A percentile compares a stretch with the other conserved stretches of the same genome.
These are phyloP conservation scores for Pseudopyrenochaeta lycopersici DNA, from an alignment of 2,329 filamentous ascomycete species.

Conservation along the genomic window DNA sequence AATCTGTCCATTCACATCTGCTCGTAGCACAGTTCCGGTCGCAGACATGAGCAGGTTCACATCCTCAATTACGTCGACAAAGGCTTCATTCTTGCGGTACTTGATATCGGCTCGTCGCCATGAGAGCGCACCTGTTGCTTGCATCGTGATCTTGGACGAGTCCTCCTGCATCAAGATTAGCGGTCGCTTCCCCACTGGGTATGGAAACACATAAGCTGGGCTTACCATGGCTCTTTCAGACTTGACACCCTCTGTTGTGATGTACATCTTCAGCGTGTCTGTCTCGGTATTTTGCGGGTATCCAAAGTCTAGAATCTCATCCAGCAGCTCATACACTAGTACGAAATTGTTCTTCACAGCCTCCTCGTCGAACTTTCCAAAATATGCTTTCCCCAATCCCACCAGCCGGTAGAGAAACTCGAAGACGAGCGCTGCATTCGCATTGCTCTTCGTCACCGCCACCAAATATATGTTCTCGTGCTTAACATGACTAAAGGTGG, in stretches of 20 bases:
- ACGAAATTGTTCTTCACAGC: slow-evolving; percentile 99
- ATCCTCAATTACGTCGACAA: slow-evolving; percentile 98
- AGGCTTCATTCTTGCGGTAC: slow-evolving; percentile 99
- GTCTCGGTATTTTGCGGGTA: slow-evolving; percentile 99
- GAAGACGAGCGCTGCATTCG: slow-evolving; percentile 96
- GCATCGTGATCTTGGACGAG: slow-evolving; percentile 98
- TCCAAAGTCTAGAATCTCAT: slow-evolving; percentile 98
- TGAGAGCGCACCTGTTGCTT: slow-evolving; percentile 94
- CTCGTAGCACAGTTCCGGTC: slow-evolving; percentile 90
- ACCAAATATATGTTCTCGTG: slow-evolving; percentile 99
- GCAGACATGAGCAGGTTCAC: slow-evolving; percentile 99
- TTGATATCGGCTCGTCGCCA: slow-evolving; percentile 98
- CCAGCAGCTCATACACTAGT: slow-evolving; percentile 93
- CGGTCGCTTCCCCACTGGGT: not conserved
- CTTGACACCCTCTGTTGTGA: slow-evolving; percentile 98
- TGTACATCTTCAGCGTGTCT: slow-evolving; percentile 99
- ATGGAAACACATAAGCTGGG: not conserved
- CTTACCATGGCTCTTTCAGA: slow-evolving; percentile 75
- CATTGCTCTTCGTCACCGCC: slow-evolving; percentile 98
- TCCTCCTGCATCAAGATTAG: slow-evolving; percentile 67
- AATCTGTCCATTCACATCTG: slow-evolving; percentile 96
- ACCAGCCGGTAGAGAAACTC: slow-evolving; percentile 96
- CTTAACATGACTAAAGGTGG: slow-evolving; percentile 99
- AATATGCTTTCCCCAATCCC: slow-evolving; percentile 90
- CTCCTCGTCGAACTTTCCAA: slow-evolving; percentile 99